These are phyloP conservation scores for Gentiana macrophylla DNA, from an alignment of 257 asterid species.

Conservation along the genomic window DNA sequence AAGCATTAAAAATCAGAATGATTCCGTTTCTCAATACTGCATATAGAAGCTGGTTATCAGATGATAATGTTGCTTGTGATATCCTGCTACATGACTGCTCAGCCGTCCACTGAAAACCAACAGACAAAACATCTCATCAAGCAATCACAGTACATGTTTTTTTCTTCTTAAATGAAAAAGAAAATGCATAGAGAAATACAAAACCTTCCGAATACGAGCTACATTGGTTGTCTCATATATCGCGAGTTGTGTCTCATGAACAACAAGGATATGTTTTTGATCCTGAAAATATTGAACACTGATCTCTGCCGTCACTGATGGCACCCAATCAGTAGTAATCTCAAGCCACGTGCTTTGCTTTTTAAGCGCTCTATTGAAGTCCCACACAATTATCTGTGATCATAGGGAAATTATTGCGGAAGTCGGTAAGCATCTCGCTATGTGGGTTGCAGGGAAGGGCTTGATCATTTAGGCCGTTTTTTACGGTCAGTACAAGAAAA, in stretches of 20 bases:
- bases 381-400: conserved; percentile 59
- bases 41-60: conserved; percentile 41
- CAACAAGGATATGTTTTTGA: conserved; percentile 47
- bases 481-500: too few species aligned
- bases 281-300: conserved; percentile 44
- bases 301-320: conserved; percentile 46
- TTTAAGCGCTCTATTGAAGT: conserved; percentile 43
- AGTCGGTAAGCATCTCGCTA: too few species aligned
- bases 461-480: too few species aligned
- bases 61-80: conserved; percentile 50
- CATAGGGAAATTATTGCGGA: not conserved
- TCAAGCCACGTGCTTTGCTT: conserved; percentile 42
- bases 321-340: conserved; percentile 38
- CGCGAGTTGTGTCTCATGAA: conserved; percentile 76
- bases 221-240: conserved; percentile 49
- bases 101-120: conserved; percentile 43
- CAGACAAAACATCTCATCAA: not conserved
- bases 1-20: conserved; percentile 39
- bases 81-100: conserved; percentile 54
- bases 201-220: conserved; percentile 53
- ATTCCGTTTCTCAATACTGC: conserved; percentile 57
- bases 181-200: not conserved
- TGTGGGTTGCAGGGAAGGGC: too few species aligned
- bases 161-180: too few species aligned
- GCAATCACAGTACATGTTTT: too few species aligned